phyloP scores from a whole-genome alignment of 2,329 filamentous ascomycete species.

The Beauveria sp. region DNA sequence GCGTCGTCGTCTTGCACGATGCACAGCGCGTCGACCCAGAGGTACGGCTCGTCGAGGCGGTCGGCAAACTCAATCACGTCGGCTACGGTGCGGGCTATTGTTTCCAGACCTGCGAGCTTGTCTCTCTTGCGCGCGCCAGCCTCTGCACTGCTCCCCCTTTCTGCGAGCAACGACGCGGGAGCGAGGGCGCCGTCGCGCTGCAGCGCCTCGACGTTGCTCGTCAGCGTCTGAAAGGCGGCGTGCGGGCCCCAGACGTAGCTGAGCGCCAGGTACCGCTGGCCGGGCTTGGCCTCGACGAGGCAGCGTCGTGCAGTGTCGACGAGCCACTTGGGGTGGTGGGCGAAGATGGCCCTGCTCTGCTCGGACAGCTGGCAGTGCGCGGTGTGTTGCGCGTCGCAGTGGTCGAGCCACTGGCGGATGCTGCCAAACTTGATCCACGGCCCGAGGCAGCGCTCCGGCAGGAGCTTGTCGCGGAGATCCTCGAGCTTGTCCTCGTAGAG shows the following conservation, averaged over 20 bases:
- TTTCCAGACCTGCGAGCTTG: background rate
- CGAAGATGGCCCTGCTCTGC: background rate
- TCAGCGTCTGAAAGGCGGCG: constrained; percentile 1
- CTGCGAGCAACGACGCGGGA: background rate
- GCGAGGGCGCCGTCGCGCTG: background rate
- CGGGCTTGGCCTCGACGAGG: background rate
- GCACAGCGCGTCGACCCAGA: constrained; percentile 18
- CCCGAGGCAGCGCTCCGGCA: constrained; percentile 8
- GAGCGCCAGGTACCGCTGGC: constrained; percentile 14
- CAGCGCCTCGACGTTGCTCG: constrained; percentile 3
- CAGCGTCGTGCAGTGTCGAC: constrained; percentile 3
- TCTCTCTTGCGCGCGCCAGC: background rate
- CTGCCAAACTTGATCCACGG: constrained; percentile 3
- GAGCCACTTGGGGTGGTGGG: constrained; percentile 5
- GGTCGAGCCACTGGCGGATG: constrained; percentile 9
- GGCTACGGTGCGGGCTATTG: constrained; percentile 5
- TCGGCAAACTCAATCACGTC: constrained; percentile 14
- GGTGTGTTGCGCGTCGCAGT: constrained; percentile 1
- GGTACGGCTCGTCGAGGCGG: constrained; percentile 10
- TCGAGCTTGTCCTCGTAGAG: constrained; percentile 10
- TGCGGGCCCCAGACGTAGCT: constrained; percentile 17
- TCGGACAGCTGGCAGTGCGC: background rate
- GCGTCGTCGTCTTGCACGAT: constrained; percentile 15
- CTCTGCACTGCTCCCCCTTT: background rate
- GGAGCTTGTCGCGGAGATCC: constrained; percentile 5